Percentiles rank a stretch among this genome's conserved stretches.
Evolutionary conservation across 108 stramenopile genomes (phyloP).

Genomic region (Cyclostephanos invisitatus): DNA sequence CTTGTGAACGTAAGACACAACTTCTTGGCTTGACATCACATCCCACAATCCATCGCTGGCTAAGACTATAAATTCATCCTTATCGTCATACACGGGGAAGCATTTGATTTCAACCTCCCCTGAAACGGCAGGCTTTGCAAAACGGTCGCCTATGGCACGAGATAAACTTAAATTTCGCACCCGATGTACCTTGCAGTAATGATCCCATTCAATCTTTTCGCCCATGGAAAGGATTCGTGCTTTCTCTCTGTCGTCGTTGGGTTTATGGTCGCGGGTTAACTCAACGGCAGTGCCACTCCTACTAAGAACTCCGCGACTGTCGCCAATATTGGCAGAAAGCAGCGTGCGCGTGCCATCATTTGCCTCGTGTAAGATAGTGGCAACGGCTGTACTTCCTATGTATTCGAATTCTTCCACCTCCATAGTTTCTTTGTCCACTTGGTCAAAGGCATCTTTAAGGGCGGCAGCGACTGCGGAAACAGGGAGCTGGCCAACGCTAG

Average conservation of each 20-base stretch:
- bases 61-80: conserved; percentile 56
- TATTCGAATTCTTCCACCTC: conserved; percentile 61
- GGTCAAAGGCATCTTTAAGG: conserved; percentile 60
- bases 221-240: conserved; percentile 64
- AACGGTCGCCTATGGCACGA: conserved; percentile 76
- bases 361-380: conserved; percentile 76
- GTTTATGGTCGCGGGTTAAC: conserved; percentile 80
- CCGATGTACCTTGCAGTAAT: conserved; percentile 55
- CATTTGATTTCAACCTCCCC: conserved; percentile 70
- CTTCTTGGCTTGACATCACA: conserved; percentile 95
- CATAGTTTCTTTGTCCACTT: conserved; percentile 71
- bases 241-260: conserved; percentile 62
- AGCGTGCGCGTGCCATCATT: conserved; percentile 74
- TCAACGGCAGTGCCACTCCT: conserved; percentile 69
- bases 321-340: conserved; percentile 94
- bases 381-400: conserved; percentile 94
- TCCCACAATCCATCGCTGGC: conserved; percentile 98
- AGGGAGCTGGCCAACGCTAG: conserved; percentile 45
- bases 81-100: conserved; percentile 49
- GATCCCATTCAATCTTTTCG: conserved; percentile 62
- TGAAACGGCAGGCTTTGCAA: conserved; percentile 73
- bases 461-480: conserved; percentile 63
- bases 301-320: conserved; percentile 90
- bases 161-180: conserved; percentile 83
- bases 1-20: conserved; percentile 81